Evolutionary conservation across 2,329 filamentous ascomycete genomes (phyloP).

Genomic region (Penicillium occitanis): DNA sequence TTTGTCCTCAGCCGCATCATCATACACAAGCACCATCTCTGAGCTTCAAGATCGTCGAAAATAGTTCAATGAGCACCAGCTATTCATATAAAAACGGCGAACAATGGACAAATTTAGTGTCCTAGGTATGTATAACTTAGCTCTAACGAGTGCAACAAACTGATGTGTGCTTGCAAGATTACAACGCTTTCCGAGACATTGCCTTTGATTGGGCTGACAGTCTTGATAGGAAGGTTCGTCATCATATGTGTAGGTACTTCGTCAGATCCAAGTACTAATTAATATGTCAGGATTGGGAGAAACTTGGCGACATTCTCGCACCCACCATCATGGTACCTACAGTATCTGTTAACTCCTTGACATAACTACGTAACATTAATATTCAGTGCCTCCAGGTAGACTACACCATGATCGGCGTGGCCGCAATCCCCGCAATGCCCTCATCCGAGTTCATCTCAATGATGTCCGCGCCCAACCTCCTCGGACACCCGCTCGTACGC

Average conservation of each 20-base stretch:
- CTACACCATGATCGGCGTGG: background rate
- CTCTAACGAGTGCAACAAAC: background rate
- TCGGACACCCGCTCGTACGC: background rate
- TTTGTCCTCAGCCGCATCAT: too few relatives aligned
- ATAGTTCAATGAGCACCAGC: background rate
- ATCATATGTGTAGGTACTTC: background rate
- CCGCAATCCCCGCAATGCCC: background rate
- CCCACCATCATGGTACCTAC: background rate
- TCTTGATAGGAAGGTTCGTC: background rate
- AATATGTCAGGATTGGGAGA: background rate
- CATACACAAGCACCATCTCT: too few relatives aligned
- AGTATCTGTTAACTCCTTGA: background rate
- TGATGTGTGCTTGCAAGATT: background rate
- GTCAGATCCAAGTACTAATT: background rate
- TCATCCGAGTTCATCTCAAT: background rate
- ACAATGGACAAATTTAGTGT: background rate
- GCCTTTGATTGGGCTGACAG: background rate
- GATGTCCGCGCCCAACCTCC: background rate
- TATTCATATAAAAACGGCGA: background rate
- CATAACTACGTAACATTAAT: too few relatives aligned
- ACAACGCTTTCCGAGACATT: background rate
- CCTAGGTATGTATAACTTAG: background rate
- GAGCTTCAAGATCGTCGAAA: background rate
- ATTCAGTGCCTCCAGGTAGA: background rate
- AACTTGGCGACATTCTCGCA: background rate